Base-by-base conservation (phyloP, 1,284 basidiomycete genomes). In the Termitomyces sp. region DNA sequence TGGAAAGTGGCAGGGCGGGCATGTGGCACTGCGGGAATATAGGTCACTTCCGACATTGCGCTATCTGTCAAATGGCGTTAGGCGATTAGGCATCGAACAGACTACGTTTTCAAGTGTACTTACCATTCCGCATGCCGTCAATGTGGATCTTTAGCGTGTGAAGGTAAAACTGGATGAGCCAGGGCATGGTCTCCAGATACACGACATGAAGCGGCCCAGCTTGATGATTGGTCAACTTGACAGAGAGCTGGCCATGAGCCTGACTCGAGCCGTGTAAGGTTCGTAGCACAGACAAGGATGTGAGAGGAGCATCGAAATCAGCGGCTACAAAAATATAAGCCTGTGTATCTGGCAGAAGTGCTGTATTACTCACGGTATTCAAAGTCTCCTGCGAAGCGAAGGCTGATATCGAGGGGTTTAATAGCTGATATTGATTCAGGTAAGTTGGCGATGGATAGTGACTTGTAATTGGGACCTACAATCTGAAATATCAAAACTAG, bases 141-240 rank as follows among this genome's bases (percentile, higher is more conserved):
- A 80, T 65, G 21, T 70, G 63, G 2, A 83, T 69, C 19, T 70
- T 67, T 48, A 98, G 73, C 5, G 94, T 94, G 70, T 94, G 90
- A 58, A 97, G 75, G 73, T 90, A 94, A 46, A 92, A 88, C 59
- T 90, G 88, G 48, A 98, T 79, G 65, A 94, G 88, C 86, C 94
- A 97, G 2, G 96, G 96, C 78, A 97, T 86, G 1, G 90, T 88
- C 70, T 99, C 97, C 51, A 93, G 80, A 72, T 96, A 98, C 7
- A 88, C 70, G 0, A 87, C 78, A 30, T 78, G 71, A 31, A 87
- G 69, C 1, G 78, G 66, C 0, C 68, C 61, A 5, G 78, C 64
- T 17, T 75, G 73, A 51, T 83, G 78, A 67, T 98, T 98, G 13
- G 68, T 77, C 48, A 98, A 70, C 21, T 78, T 76, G 6, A 96